Conservation (phyloP, 257 asterid genomes). For the Gynochthodes officinalis region DNA sequence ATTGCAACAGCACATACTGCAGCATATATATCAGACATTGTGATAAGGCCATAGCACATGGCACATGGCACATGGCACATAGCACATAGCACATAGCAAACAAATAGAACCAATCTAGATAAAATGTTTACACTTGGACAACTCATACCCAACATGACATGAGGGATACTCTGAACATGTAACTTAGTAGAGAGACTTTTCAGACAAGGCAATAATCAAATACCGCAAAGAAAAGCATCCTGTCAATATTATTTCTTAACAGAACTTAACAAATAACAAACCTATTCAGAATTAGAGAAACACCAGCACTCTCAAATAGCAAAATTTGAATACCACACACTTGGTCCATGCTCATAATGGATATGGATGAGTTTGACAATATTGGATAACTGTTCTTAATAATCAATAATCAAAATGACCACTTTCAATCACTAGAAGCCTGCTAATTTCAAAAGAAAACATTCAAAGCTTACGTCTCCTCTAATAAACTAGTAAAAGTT, state of each 20-base stretch:
- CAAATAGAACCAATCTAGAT: neutral
- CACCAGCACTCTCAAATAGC: too few species aligned
- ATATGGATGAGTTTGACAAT: too few species aligned
- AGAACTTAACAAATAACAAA: too few species aligned
- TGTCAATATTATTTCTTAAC: too few species aligned
- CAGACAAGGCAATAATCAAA: neutral
- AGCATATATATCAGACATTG: neutral
- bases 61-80: too few species aligned
- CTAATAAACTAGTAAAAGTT: neutral
- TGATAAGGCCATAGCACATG: neutral
- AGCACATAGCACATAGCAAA: neutral
- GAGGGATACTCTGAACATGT: neutral
- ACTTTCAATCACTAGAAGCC: too few species aligned
- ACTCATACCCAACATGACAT: neutral
- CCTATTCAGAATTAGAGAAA: too few species aligned
- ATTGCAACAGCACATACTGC: too few species aligned
- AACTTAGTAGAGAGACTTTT: neutral
- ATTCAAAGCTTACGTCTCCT: neutral
- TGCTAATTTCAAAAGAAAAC: neutral
- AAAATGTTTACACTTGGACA: neutral
- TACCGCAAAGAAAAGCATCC: neutral
- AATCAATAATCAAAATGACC: too few species aligned
- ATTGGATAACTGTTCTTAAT: too few species aligned
- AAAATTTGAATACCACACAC: too few species aligned
- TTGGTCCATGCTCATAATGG: too few species aligned